phyloP scores from a whole-genome alignment of 140 eudicot species.

The Flaveria floridana region DNA sequence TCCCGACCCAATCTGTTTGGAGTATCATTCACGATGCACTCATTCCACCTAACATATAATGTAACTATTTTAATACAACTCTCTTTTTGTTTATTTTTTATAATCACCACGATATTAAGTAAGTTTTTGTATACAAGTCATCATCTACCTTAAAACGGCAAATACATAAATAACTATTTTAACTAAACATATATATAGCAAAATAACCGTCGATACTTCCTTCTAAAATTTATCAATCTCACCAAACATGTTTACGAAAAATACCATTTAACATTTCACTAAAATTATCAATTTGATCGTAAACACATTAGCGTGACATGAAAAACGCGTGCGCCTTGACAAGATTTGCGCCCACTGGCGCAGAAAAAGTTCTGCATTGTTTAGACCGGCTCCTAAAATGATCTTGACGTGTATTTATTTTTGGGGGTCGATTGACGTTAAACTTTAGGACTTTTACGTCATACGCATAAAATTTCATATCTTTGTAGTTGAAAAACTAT shows the following conservation, averaged over 20 bases:
- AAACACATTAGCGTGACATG: too few species aligned
- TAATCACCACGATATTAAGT: neutral
- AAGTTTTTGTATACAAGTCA: too few species aligned
- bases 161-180: neutral
- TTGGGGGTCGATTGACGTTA: too few species aligned
- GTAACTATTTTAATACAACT: conserved; percentile 13
- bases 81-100: neutral
- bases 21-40: conserved; percentile 38
- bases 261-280: too few species aligned
- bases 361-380: neutral
- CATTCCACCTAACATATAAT: conserved; percentile 38
- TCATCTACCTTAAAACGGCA: too few species aligned
- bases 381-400: neutral
- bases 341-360: neutral
- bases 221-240: too few species aligned
- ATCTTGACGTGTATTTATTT: neutral
- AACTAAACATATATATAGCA: neutral
- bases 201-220: neutral
- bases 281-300: too few species aligned
- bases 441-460: neutral
- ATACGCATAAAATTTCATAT: neutral
- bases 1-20: conserved; percentile 41
- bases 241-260: neutral
- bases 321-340: neutral
- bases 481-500: neutral